Evolutionary conservation across 2,329 filamentous ascomycete species (phyloP), one percentile per base, ranked within the genome.

Genomic region (Paecilomyces variotii): DNA sequence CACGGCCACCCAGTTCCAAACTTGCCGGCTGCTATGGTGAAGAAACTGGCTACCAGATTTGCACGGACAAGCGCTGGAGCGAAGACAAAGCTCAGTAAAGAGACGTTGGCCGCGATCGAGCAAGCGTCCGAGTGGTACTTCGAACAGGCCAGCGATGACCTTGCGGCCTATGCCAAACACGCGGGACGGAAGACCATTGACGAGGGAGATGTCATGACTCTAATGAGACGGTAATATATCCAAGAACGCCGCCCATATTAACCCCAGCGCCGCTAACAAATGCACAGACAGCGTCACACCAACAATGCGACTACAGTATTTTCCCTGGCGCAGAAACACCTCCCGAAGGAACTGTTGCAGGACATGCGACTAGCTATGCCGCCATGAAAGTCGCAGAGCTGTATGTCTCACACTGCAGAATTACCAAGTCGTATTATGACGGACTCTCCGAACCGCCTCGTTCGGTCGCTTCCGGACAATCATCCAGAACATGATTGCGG

Each of bases 401-500:
- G 32, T 19, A 45, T 9, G 5, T 14, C 14, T 39, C 55, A 54
- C 19, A 54, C 39, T 63, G 59, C 52, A 59, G 68, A 67, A 76
- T 72, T 82, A 90, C 88, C 89, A 91, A 61, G 87, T 83, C 69
- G 84, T 87, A 70, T 87, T 91, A 74, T 90, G 85, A 58, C 89
- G 85, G 60, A 96, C 85, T 62, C 90, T 85, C 62, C 87, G 85
- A 56, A 87, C 76, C 54, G 89, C 80, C 66, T 90, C 86, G 27
- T 87, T 85, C 9, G 90, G 82, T 12, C 91, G 91, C 76, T 93
- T 96, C 74, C 89, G 91, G 61, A 96, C 79, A 39, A 99, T 86
- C 89, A 97, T 92, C 83, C 88, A 96, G 70, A 99, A 80, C 94
- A 99, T 99, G 70, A 99, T 84, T 11, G 90, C 86, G 45, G 94